Percentiles rank a stretch among this genome's conserved stretches.
Evolutionary conservation across 2,329 filamentous ascomycete species (phyloP).

Genomic region (Neoscytalidium dimidiatum): DNA sequence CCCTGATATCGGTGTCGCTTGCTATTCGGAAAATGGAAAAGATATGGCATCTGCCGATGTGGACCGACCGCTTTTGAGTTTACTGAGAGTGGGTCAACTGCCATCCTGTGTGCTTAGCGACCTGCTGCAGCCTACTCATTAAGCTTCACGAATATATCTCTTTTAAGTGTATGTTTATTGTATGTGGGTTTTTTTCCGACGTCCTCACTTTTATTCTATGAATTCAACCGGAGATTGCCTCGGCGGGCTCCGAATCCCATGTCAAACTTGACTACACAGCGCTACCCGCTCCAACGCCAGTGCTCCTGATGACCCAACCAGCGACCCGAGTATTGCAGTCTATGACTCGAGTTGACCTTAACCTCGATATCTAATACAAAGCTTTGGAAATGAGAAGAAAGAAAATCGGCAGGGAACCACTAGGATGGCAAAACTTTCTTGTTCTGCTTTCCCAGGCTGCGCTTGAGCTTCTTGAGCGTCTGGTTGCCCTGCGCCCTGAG

Average conservation of each 20-base stretch:
- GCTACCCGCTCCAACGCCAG: background rate
- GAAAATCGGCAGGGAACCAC: background rate
- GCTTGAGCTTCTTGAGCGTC: slow-evolving; percentile 18
- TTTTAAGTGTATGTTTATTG: no score
- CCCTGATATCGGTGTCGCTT: background rate
- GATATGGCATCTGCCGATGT: background rate
- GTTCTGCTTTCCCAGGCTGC: slow-evolving; percentile 15
- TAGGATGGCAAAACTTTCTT: background rate
- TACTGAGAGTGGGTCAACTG: no score
- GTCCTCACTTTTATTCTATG: background rate
- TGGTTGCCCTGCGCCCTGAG: slow-evolving; percentile 10
- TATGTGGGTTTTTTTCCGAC: background rate
- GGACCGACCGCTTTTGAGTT: no score
- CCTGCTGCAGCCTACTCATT: no score
- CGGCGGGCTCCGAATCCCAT: no score
- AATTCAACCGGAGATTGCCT: background rate
- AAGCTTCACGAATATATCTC: no score
- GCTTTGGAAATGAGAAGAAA: background rate
- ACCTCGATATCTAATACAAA: background rate
- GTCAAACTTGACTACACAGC: no score
- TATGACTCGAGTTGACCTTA: background rate
- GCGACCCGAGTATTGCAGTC: background rate
- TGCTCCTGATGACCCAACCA: background rate
- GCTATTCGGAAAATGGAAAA: no score
- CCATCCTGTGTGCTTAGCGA: no score